Evolutionary conservation across 371 early-diverging fungal genomes (phyloP).

Genomic region (Apophysomyces variabilis): DNA sequence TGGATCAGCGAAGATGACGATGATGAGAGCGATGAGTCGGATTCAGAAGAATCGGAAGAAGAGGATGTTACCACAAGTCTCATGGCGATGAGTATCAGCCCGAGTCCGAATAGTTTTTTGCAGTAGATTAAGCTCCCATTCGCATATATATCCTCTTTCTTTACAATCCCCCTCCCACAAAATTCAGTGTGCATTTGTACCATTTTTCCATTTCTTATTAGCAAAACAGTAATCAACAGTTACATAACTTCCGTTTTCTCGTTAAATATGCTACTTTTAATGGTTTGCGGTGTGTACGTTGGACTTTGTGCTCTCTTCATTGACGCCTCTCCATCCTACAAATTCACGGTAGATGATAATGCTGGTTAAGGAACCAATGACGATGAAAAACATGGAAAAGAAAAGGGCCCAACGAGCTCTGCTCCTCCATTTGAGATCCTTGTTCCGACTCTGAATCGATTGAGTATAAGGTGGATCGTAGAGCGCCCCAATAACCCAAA

Average conservation of each 20-base stretch:
- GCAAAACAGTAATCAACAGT: no score
- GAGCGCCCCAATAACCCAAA: constrained; percentile 40
- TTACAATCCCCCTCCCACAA: not conserved
- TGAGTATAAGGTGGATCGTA: constrained; percentile 19
- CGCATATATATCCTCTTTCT: not conserved
- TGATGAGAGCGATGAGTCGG: constrained; percentile 8
- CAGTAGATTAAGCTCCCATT: not conserved
- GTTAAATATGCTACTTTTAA: not conserved
- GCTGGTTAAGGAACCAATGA: not conserved
- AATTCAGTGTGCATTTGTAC: not conserved
- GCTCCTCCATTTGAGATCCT: constrained; percentile 5
- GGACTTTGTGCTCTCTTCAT: not conserved
- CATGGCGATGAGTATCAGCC: constrained; percentile 6
- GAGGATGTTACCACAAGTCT: not conserved
- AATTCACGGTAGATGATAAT: constrained; percentile 2
- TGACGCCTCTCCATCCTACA: not conserved
- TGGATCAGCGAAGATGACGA: constrained; percentile 49
- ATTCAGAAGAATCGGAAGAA: not conserved
- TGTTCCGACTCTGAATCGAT: constrained; percentile 4
- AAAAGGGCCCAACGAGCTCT: constrained; percentile 5
- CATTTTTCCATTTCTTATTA: not conserved
- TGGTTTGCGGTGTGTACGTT: not conserved
- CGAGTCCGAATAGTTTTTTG: constrained; percentile 2
- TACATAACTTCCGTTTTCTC: no score
- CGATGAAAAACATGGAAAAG: not conserved